Percentiles rank a stretch among this genome's conserved stretches.
Evolutionary conservation across 306 rosid species (phyloP).

Genomic region (Castanea mollissima): DNA sequence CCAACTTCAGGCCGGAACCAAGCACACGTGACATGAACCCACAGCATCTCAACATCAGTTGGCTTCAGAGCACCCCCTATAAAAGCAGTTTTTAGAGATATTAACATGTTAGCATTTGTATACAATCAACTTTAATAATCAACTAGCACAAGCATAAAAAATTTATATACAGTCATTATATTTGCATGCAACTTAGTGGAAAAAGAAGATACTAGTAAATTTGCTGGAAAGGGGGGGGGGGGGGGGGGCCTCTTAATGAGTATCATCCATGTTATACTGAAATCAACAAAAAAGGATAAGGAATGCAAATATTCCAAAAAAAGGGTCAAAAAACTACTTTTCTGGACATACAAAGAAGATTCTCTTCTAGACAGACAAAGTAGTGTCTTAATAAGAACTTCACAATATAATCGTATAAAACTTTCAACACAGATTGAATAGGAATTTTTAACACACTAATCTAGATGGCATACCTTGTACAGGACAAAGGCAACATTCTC

Average conservation of each 20-base stretch:
- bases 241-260: not conserved
- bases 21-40: constrained; percentile 97
- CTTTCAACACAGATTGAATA: constrained; percentile 2
- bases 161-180: not conserved
- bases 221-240: not conserved
- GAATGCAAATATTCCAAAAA: not conserved
- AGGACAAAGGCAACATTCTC: constrained; percentile 99
- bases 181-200: not conserved
- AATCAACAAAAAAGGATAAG: not conserved
- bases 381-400: constrained; percentile 2
- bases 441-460: constrained; percentile 30
- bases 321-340: not conserved
- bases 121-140: constrained; percentile 1
- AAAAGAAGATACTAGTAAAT: not conserved
- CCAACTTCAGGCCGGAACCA: constrained; percentile 89
- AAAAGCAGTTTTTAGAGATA: constrained; percentile 20
- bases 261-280: not conserved
- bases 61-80: constrained; percentile 98
- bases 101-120: constrained; percentile 17
- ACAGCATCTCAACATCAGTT: constrained; percentile 79
- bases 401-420: constrained; percentile 7
- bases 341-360: constrained; percentile 9
- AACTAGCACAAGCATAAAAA: not conserved
- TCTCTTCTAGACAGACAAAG: not conserved
- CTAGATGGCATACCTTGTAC: constrained; percentile 62